These are phyloP conservation scores for Colletotrichum cordylinicola DNA, from an alignment of 2,329 filamentous ascomycete species.

Conservation along the genomic window DNA sequence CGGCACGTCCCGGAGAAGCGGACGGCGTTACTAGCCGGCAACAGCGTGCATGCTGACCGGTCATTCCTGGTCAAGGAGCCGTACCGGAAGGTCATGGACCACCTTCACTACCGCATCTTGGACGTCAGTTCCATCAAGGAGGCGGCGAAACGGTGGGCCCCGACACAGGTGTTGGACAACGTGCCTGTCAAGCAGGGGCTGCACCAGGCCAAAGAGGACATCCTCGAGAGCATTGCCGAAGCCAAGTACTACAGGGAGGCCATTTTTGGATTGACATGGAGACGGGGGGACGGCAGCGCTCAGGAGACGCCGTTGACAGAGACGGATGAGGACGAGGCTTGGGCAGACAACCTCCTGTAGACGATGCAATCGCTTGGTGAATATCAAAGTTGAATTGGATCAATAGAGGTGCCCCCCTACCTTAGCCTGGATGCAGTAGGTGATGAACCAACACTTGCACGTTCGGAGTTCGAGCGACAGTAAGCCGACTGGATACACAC, in stretches of 20 bases:
- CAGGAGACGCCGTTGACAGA: slow-evolving; percentile 19
- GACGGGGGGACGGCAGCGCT: neutral
- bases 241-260: slow-evolving; percentile 80
- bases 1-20: slow-evolving; percentile 70
- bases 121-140: slow-evolving; percentile 96
- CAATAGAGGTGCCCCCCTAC: neutral
- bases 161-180: slow-evolving; percentile 60
- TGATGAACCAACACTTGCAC: neutral
- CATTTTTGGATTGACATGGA: slow-evolving; percentile 61
- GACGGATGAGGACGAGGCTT: slow-evolving; percentile 17
- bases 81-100: slow-evolving; percentile 74
- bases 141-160: slow-evolving; percentile 82
- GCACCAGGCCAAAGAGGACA: slow-evolving; percentile 88
- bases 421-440: neutral
- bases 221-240: slow-evolving; percentile 93
- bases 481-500: neutral
- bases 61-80: slow-evolving; percentile 79
- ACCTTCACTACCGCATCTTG: slow-evolving; percentile 88
- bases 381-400: neutral
- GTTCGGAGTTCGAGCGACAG: neutral
- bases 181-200: slow-evolving; percentile 76
- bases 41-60: slow-evolving; percentile 90
- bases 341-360: slow-evolving; percentile 23
- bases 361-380: neutral
- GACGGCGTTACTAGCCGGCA: slow-evolving; percentile 82